phyloP scores from a whole-genome alignment of 2,329 filamentous ascomycete genomes.

The Colletotrichum destructivum region DNA sequence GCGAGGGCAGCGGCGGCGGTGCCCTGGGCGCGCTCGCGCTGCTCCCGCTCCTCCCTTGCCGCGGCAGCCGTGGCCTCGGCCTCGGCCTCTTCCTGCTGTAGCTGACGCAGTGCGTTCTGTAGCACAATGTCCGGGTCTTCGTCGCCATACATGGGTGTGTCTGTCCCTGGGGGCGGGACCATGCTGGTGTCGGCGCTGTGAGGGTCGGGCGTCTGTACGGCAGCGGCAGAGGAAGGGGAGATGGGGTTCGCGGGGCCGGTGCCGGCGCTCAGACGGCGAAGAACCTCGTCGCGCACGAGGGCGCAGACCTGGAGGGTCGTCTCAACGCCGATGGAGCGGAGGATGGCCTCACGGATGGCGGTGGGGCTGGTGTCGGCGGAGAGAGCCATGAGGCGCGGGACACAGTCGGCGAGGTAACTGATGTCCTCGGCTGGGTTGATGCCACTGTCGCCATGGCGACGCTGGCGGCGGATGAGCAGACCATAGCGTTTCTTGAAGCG shows the following conservation, averaged over 20 bases:
- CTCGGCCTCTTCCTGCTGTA: constrained; percentile 72
- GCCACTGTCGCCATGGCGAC: constrained; percentile 64
- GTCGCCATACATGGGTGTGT: constrained; percentile 65
- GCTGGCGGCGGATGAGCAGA: constrained; percentile 69
- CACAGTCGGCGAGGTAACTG: constrained; percentile 71
- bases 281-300: constrained; percentile 71
- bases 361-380: constrained; percentile 71
- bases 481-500: constrained; percentile 76
- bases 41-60: constrained; percentile 67
- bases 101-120: constrained; percentile 71
- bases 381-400: constrained; percentile 73
- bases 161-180: constrained; percentile 61
- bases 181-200: constrained; percentile 42
- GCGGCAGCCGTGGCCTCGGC: constrained; percentile 71
- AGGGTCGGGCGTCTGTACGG: constrained; percentile 40
- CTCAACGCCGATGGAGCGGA: constrained; percentile 70
- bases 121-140: constrained; percentile 72
- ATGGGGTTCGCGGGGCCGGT: constrained; percentile 30
- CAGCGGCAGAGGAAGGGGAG: constrained; percentile 26
- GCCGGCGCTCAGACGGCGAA: constrained; percentile 54
- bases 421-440: constrained; percentile 69
- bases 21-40: constrained; percentile 52
- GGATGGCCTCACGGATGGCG: constrained; percentile 71
- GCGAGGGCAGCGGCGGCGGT: constrained; percentile 46
- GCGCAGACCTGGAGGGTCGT: constrained; percentile 68